Evolutionary conservation across 176 grass and related monocot genomes (phyloP).

Genomic region (Coix lacrymajobi): DNA sequence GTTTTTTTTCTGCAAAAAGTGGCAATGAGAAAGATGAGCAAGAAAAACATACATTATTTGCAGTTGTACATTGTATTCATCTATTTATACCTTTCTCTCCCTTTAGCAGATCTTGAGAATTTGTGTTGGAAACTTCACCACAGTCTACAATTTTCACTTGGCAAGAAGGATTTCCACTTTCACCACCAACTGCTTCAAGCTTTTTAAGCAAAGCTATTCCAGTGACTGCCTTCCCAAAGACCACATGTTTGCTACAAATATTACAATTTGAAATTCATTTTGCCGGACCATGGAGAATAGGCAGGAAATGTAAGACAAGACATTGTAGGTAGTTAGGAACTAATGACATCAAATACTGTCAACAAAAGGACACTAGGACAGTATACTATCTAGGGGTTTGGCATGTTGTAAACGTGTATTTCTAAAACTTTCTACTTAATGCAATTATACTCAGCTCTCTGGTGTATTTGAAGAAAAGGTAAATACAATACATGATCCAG

Average conservation of each 20-base stretch:
- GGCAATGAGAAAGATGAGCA: constrained; percentile 12
- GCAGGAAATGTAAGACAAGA: neutral
- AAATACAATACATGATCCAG: neutral
- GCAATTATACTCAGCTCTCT: neutral
- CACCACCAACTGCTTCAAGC: constrained; percentile 47
- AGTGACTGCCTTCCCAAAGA: constrained; percentile 61
- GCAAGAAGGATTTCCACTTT: constrained; percentile 37
- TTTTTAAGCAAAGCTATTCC: constrained; percentile 54
- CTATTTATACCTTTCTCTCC: constrained; percentile 47
- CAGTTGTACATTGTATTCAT: neutral
- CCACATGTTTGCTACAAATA: constrained; percentile 71
- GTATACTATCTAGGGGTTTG: neutral
- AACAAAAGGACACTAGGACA: neutral
- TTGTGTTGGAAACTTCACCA: constrained; percentile 49
- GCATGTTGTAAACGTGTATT: neutral
- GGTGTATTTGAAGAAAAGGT: neutral
- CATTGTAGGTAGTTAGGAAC: neutral
- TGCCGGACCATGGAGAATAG: neutral
- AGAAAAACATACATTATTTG: neutral
- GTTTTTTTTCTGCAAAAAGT: constrained; percentile 53
- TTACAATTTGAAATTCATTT: constrained; percentile 20
- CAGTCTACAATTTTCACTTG: constrained; percentile 68
- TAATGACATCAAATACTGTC: neutral
- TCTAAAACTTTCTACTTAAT: neutral
- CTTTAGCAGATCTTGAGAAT: constrained; percentile 30